These are phyloP conservation scores for Sarocladium brachiariae DNA, from an alignment of 2,329 filamentous ascomycete species.

Conservation along the genomic window DNA sequence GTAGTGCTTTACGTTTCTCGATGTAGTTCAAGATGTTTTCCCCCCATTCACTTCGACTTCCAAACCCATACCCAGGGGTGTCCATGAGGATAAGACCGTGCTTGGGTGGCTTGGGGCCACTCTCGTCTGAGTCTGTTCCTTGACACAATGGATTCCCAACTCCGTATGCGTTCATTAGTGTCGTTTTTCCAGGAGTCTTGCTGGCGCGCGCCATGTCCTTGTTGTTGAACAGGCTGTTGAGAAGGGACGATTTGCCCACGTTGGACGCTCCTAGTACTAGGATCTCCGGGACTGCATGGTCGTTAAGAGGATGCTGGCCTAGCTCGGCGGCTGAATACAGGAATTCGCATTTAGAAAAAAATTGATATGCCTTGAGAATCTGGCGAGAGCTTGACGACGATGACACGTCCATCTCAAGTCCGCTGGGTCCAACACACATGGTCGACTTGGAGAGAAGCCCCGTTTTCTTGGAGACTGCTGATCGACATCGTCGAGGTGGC, in stretches of 20 bases:
- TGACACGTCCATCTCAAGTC: background rate
- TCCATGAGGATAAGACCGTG: slow-evolving; percentile 44
- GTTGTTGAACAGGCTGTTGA: slow-evolving; percentile 67
- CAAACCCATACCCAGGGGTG: slow-evolving; percentile 44
- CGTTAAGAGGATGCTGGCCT: slow-evolving; percentile 43
- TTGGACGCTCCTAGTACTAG: slow-evolving; percentile 83
- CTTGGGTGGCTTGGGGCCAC: slow-evolving; percentile 31
- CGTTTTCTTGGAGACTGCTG: background rate
- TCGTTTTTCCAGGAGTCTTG: slow-evolving; percentile 44
- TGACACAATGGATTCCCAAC: slow-evolving; percentile 36
- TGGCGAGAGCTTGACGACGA: background rate
- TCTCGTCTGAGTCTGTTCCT: slow-evolving; percentile 13
- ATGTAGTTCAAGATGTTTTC: slow-evolving; percentile 45
- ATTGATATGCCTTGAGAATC: slow-evolving; percentile 13
- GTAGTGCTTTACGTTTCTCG: slow-evolving; percentile 35
- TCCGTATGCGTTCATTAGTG: slow-evolving; percentile 49
- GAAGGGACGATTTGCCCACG: slow-evolving; percentile 81
- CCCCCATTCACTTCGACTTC: slow-evolving; percentile 43
- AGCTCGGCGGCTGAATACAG: slow-evolving; percentile 45
- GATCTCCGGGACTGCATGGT: slow-evolving; percentile 48
- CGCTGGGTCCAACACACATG: background rate
- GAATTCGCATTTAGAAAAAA: slow-evolving; percentile 29
- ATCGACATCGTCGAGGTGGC: background rate
- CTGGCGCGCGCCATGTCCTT: slow-evolving; percentile 41
- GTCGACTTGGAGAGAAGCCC: background rate